Percentiles rank a stretch among this genome's conserved stretches.
These are phyloP conservation scores for Penicillium nordicum DNA, from an alignment of 2,329 filamentous ascomycete species.

Conservation along the genomic window DNA sequence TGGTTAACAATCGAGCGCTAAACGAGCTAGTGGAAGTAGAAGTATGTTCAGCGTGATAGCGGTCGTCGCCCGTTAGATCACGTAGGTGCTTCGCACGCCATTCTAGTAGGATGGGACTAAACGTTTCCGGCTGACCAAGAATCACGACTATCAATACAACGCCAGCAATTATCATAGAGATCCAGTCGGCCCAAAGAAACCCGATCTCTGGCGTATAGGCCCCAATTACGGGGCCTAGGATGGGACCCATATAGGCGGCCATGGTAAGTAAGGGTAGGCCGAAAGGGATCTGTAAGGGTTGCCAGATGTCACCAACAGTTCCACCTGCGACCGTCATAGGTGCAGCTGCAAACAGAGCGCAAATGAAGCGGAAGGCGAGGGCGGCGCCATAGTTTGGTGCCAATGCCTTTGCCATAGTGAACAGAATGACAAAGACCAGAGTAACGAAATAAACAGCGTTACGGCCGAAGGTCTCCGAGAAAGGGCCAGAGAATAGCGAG, in stretches of 20 bases:
- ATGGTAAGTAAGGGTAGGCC: constrained; percentile 51
- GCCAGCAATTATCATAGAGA: constrained; percentile 39
- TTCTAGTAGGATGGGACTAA: constrained; percentile 42
- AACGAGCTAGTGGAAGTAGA: not conserved
- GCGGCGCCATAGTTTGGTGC: constrained; percentile 49
- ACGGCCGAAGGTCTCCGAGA: constrained; percentile 49
- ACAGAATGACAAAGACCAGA: constrained; percentile 46
- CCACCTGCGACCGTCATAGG: constrained; percentile 46
- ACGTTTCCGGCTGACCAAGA: constrained; percentile 50
- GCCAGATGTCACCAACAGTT: constrained; percentile 46
- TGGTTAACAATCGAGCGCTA: constrained; percentile 30
- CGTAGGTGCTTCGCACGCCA: constrained; percentile 44
- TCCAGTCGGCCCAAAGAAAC: constrained; percentile 47
- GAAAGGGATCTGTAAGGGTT: constrained; percentile 45
- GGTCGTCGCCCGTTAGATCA: constrained; percentile 40
- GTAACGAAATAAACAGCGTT: constrained; percentile 50
- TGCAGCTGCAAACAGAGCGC: constrained; percentile 46
- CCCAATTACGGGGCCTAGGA: constrained; percentile 21
- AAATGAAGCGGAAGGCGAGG: constrained; percentile 49
- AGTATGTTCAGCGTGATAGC: constrained; percentile 44
- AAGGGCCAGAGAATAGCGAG: constrained; percentile 47
- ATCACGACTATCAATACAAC: constrained; percentile 36
- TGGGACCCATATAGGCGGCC: constrained; percentile 37
- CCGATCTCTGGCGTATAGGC: constrained; percentile 14
- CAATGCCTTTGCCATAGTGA: constrained; percentile 47